Evolutionary conservation across 441 rosid species (phyloP), one percentile per base, ranked within the genome.

Genomic region (Populus hybrid): DNA sequence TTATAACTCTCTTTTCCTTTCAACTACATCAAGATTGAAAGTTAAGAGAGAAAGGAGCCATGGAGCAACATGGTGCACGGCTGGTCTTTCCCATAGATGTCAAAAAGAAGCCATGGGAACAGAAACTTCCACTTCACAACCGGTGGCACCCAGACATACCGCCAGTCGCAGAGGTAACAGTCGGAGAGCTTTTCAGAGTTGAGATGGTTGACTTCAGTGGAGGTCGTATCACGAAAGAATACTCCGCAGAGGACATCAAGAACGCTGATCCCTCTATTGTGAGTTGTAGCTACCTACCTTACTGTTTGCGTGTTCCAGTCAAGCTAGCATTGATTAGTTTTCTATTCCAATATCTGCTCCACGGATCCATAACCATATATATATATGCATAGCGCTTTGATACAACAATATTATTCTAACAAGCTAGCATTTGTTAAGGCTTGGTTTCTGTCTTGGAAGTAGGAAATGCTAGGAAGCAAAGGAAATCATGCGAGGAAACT

Each of bases 21-120:
- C 61, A 53, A 5, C 9, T 21, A 29, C 40, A 21, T 71, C 9
- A 26, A 24, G 3, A 56, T 56, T 29, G 68, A 64, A 42, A 35
- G 64, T 29, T 21, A 24, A 35, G 26, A 23, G 50, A 67, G 3
- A n/a, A 33, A 33, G 36, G 40, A 68, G 78, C 23, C 73, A 88
- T 86, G 89, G 83, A 81, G 59, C 74, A 81, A 35, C 75, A 71
- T 64, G 36, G 36, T 33, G 36, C 16, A 23, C 83, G 87, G 74
- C 28, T 92, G 53, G 86, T 89, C 66, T 87, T 93, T 74, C 91
- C 93, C 14, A 81, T 90, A 67, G 99, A 93, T 81, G 75, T 91
- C 82, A 89, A 83, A 89, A 93, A 89, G 94, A 82, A 90, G 84
- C 90, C 99, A 82, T 83, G 87, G 87, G 85, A 87, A 77, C 95